Percentiles rank a stretch among this genome's conserved stretches.
Conservation (phyloP, 2,329 filamentous ascomycete genomes). For the Hymenoscyphus fraxineus region DNA sequence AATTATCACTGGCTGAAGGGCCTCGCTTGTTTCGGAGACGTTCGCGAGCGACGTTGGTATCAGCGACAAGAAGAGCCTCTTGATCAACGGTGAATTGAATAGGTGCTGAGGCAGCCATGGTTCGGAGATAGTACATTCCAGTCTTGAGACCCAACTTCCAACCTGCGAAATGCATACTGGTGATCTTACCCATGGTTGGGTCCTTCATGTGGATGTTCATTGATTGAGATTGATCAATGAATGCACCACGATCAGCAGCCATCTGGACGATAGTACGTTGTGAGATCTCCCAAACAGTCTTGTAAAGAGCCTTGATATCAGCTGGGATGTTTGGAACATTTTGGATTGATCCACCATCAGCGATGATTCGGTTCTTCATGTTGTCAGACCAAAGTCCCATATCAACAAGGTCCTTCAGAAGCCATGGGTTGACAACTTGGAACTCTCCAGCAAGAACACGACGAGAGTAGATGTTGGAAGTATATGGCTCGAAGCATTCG, state of each 20-base stretch:
- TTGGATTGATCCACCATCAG: slow-evolving; percentile 91
- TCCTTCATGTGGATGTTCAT: slow-evolving; percentile 99
- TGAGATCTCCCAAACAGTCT: slow-evolving; percentile 99
- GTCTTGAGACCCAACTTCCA: slow-evolving; percentile 99
- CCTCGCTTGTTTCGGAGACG: slow-evolving; percentile 67
- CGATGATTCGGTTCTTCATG: slow-evolving; percentile 99
- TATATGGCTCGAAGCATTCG: slow-evolving; percentile 99
- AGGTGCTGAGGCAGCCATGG: slow-evolving; percentile 91
- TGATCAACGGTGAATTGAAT: slow-evolving; percentile 99
- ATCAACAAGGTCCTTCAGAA: slow-evolving; percentile 96
- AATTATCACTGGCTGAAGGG: slow-evolving; percentile 41
- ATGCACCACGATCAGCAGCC: slow-evolving; percentile 96
- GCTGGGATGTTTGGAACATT: slow-evolving; percentile 95
- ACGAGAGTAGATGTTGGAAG: slow-evolving; percentile 98
- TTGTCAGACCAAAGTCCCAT: slow-evolving; percentile 97
- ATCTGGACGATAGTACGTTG: slow-evolving; percentile 95
- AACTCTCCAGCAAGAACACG: slow-evolving; percentile 97
- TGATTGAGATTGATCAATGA: slow-evolving; percentile 98
- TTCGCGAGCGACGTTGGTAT: slow-evolving; percentile 70
- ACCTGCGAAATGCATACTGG: slow-evolving; percentile 97
- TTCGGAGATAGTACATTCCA: slow-evolving; percentile 99
- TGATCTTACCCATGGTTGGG: slow-evolving; percentile 99
- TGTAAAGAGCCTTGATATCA: slow-evolving; percentile 96
- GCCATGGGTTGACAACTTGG: slow-evolving; percentile 98
- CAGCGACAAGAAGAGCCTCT: slow-evolving; percentile 82